phyloP scores from a whole-genome alignment of 306 rosid genomes.

The Vachellia pachyceras region DNA sequence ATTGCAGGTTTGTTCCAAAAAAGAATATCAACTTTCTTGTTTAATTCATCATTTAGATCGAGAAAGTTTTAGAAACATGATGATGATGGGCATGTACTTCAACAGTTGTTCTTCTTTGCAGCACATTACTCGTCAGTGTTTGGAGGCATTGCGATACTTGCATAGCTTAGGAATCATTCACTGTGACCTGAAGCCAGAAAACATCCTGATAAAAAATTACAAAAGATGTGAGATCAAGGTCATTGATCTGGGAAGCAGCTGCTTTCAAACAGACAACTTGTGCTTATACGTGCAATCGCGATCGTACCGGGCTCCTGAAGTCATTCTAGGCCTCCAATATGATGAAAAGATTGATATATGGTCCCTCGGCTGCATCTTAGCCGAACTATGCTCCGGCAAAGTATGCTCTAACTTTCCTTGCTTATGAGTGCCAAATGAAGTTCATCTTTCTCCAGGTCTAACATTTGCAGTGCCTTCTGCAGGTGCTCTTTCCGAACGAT shows the following conservation, averaged over 20 bases:
- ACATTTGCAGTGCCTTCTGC: constrained; percentile 19
- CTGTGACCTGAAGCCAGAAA: constrained; percentile 98
- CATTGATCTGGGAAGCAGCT: constrained; percentile 98
- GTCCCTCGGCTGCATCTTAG: constrained; percentile 98
- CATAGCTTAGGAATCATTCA: constrained; percentile 89
- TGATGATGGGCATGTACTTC: no score
- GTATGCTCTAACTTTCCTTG: constrained; percentile 55
- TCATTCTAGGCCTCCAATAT: constrained; percentile 92
- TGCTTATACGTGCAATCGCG: constrained; percentile 96
- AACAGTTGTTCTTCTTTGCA: constrained; percentile 48
- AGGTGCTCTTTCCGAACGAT: constrained; percentile 95
- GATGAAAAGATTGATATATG: constrained; percentile 92
- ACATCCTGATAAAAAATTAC: constrained; percentile 86
- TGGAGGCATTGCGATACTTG: constrained; percentile 92
- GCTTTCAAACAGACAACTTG: constrained; percentile 83
- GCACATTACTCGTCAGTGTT: constrained; percentile 85
- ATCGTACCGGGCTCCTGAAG: constrained; percentile 99
- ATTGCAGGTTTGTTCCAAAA: constrained; percentile 76
- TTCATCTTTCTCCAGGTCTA: constrained; percentile 18
- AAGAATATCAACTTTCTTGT: constrained; percentile 25
- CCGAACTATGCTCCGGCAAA: constrained; percentile 94
- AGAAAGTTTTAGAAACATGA: constrained; percentile 27
- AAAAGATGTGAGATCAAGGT: constrained; percentile 87
- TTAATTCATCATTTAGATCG: background rate
- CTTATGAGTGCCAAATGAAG: constrained; percentile 18